Conservation (phyloP, 495 filamentous ascomycete species). For the Chaetomium tenue region DNA sequence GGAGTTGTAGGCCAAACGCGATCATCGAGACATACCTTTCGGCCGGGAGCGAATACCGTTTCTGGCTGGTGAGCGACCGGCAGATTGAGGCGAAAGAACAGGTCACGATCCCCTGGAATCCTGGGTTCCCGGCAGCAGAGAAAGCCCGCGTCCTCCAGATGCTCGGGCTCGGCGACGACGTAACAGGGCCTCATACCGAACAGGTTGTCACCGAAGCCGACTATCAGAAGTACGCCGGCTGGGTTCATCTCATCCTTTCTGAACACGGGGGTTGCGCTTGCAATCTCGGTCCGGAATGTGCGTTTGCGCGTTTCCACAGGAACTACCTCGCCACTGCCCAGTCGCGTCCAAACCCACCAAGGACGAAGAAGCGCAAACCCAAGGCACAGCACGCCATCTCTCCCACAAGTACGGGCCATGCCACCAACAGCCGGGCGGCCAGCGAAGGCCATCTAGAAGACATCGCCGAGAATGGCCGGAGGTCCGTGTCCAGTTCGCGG, state of each 20-base stretch:
- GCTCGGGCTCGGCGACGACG: slow-evolving; percentile 52
- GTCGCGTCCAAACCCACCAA: slow-evolving; percentile 52
- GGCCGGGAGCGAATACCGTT: slow-evolving; percentile 72
- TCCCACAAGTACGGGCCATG: slow-evolving; percentile 65
- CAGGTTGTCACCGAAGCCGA: slow-evolving; percentile 49
- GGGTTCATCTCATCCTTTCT: slow-evolving; percentile 70
- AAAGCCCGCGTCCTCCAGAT: slow-evolving; percentile 47
- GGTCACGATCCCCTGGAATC: slow-evolving; percentile 58
- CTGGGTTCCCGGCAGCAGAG: slow-evolving; percentile 48
- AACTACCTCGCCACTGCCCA: slow-evolving; percentile 54
- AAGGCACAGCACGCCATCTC: slow-evolving; percentile 57
- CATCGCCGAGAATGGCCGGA: slow-evolving; percentile 54
- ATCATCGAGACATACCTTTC: slow-evolving; percentile 77
- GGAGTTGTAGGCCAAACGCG: slow-evolving; percentile 86
- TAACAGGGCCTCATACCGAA: slow-evolving; percentile 35
- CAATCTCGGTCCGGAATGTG: slow-evolving; percentile 60
- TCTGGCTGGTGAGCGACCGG: slow-evolving; percentile 80
- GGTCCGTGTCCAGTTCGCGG: slow-evolving; percentile 70
- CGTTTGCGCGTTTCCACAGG: slow-evolving; percentile 71
- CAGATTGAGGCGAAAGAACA: slow-evolving; percentile 60
- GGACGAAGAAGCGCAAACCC: slow-evolving; percentile 58
- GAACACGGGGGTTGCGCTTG: slow-evolving; percentile 91
- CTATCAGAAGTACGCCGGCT: slow-evolving; percentile 49
- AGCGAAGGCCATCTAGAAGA: slow-evolving; percentile 67
- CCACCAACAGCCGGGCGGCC: slow-evolving; percentile 73